phyloP scores from a whole-genome alignment of 257 asterid genomes.

The Avicennia marina region DNA sequence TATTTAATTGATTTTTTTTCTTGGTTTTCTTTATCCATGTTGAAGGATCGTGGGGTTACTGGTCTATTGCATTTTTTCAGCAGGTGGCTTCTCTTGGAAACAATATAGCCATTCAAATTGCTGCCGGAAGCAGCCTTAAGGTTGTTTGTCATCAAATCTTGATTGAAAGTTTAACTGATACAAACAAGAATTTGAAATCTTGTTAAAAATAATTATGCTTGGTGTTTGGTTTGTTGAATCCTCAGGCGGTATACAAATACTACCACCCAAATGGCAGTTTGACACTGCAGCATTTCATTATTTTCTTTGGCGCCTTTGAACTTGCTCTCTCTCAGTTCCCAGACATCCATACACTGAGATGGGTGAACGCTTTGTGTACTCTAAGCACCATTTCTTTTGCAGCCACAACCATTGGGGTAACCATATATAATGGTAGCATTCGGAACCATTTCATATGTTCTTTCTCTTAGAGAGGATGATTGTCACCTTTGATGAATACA shows the following conservation, averaged over 20 bases:
- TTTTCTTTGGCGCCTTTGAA: constrained; percentile 49
- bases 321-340: constrained; percentile 55
- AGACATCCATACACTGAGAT: constrained; percentile 56
- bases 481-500: too few relatives aligned
- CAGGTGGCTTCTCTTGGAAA: constrained; percentile 68
- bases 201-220: too few relatives aligned
- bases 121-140: constrained; percentile 66
- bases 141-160: constrained; percentile 23
- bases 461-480: too few relatives aligned
- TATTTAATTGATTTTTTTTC: neutral
- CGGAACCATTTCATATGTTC: too few relatives aligned
- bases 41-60: constrained; percentile 69
- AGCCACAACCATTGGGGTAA: constrained; percentile 45
- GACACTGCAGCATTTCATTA: constrained; percentile 51
- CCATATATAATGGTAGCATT: constrained; percentile 49
- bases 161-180: too few relatives aligned
- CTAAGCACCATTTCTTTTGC: constrained; percentile 54
- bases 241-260: constrained; percentile 47
- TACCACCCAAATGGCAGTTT: constrained; percentile 41
- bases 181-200: too few relatives aligned
- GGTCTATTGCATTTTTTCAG: constrained; percentile 64
- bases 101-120: constrained; percentile 60
- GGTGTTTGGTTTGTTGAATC: neutral
- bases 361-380: constrained; percentile 56
- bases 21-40: constrained; percentile 15